Conservation (phyloP, 2,329 filamentous ascomycete species). For the Coleophoma eucalyptorum region DNA sequence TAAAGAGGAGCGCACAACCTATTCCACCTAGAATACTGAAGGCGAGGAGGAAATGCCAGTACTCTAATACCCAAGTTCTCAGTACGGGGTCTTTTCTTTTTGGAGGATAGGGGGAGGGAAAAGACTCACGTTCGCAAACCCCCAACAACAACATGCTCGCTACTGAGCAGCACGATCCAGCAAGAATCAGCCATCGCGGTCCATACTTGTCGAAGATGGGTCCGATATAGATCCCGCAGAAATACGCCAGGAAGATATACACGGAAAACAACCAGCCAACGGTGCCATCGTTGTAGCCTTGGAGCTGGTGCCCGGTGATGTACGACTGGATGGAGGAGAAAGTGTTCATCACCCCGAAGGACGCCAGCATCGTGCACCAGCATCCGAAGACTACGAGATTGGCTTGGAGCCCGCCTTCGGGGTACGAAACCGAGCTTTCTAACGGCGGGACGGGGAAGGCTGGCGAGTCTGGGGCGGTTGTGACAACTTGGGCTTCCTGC, state of each 20-base stretch:
- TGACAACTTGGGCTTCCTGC: too few relatives aligned
- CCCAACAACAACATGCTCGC: conserved; percentile 66
- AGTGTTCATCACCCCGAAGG: conserved; percentile 76
- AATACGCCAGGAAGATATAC: conserved; percentile 78
- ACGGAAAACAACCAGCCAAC: conserved; percentile 90
- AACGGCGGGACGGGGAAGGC: too few relatives aligned
- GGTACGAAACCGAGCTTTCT: conserved; percentile 37
- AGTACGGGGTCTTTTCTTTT: too few relatives aligned
- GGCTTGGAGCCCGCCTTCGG: conserved; percentile 75
- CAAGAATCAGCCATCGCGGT: conserved; percentile 64
- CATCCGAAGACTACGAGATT: conserved; percentile 85
- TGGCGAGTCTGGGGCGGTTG: too few relatives aligned
- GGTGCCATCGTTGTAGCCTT: conserved; percentile 57
- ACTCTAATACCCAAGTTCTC: background rate
- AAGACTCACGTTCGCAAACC: conserved; percentile 56
- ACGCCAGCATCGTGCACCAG: conserved; percentile 74
- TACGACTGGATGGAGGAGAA: conserved; percentile 80
- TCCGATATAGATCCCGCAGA: conserved; percentile 79
- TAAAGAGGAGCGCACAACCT: conserved; percentile 78
- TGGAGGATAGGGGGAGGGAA: too few relatives aligned
- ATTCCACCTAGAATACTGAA: conserved; percentile 75
- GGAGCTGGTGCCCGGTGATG: conserved; percentile 67
- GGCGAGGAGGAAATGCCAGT: conserved; percentile 69
- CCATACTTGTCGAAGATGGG: conserved; percentile 85
- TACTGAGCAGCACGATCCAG: conserved; percentile 55